Evolutionary conservation across 129 eudicot genomes (phyloP).

Genomic region (Chrysanthemum lavandulifolium): DNA sequence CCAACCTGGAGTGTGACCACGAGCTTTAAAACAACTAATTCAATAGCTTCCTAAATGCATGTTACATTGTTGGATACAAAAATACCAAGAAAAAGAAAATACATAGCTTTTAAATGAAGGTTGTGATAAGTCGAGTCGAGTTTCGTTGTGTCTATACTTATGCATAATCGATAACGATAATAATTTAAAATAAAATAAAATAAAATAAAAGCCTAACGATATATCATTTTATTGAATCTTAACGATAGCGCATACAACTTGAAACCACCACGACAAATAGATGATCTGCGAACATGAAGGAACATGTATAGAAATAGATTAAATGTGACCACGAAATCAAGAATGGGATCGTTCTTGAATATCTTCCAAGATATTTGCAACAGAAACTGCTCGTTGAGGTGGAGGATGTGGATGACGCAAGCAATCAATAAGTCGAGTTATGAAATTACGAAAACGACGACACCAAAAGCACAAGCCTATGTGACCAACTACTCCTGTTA

Average conservation of each 20-base stretch:
- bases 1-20: slow-evolving; percentile 8
- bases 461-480: slow-evolving; percentile 31
- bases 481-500: slow-evolving; percentile 36
- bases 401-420: slow-evolving; percentile 33
- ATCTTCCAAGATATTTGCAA: slow-evolving; percentile 15
- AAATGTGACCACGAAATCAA: neutral
- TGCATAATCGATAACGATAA: too few relatives aligned
- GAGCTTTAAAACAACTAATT: neutral
- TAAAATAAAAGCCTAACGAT: too few relatives aligned
- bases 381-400: slow-evolving; percentile 25
- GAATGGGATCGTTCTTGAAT: slow-evolving; percentile 8
- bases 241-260: neutral
- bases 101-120: neutral
- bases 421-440: slow-evolving; percentile 29
- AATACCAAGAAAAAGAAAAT: neutral
- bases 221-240: too few relatives aligned
- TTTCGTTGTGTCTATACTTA: too few relatives aligned
- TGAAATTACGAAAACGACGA: slow-evolving; percentile 28
- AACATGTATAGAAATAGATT: neutral
- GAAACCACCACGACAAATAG: neutral
- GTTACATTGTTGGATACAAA: neutral
- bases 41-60: neutral
- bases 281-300: neutral
- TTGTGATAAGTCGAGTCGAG: too few relatives aligned
- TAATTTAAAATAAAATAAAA: too few relatives aligned